A percentile compares a stretch with the other conserved stretches of the same genome.
Evolutionary conservation across 805 yeast genomes (phyloP).

Genomic region (Lachancea kluyveri): DNA sequence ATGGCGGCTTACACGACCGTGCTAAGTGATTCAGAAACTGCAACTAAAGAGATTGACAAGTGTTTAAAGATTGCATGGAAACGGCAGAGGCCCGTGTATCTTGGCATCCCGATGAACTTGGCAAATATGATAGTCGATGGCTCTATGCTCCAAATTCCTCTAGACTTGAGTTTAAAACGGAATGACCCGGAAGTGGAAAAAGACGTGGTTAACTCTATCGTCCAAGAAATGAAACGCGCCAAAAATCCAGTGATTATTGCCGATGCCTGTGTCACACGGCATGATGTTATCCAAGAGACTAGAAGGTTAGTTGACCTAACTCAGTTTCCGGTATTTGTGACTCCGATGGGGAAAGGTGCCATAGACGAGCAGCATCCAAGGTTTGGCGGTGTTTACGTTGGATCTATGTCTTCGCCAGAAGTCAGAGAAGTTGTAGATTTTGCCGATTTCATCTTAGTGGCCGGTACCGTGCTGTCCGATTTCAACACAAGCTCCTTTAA

Average conservation of each 20-base stretch:
- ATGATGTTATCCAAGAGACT: slow-evolving; percentile 36
- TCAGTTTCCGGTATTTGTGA: slow-evolving; percentile 45
- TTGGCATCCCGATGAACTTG: slow-evolving; percentile 62
- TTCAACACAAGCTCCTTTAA: slow-evolving; percentile 54
- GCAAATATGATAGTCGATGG: slow-evolving; percentile 37
- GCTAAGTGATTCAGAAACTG: slow-evolving; percentile 48
- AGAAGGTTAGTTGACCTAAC: slow-evolving; percentile 40
- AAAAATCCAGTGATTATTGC: slow-evolving; percentile 52
- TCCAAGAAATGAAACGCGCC: slow-evolving; percentile 42
- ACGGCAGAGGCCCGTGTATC: slow-evolving; percentile 64
- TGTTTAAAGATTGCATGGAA: slow-evolving; percentile 39
- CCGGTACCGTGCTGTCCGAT: slow-evolving; percentile 58
- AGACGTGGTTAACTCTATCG: slow-evolving; percentile 37
- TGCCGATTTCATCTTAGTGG: slow-evolving; percentile 56
- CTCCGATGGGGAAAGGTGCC: slow-evolving; percentile 56
- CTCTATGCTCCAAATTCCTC: slow-evolving; percentile 30
- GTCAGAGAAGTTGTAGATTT: slow-evolving; percentile 40
- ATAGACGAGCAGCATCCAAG: slow-evolving; percentile 51
- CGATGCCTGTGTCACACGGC: slow-evolving; percentile 60
- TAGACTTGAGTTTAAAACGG: slow-evolving; percentile 21
- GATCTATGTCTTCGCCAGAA: slow-evolving; percentile 43
- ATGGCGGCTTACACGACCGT: slow-evolving; percentile 48
- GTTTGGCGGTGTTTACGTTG: slow-evolving; percentile 63
- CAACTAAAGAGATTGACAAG: slow-evolving; percentile 44
- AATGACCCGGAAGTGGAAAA: slow-evolving; percentile 27